Percentiles rank a stretch among this genome's conserved stretches.
phyloP scores from a whole-genome alignment of 331 rosid genomes.

The Acacia pycnantha region DNA sequence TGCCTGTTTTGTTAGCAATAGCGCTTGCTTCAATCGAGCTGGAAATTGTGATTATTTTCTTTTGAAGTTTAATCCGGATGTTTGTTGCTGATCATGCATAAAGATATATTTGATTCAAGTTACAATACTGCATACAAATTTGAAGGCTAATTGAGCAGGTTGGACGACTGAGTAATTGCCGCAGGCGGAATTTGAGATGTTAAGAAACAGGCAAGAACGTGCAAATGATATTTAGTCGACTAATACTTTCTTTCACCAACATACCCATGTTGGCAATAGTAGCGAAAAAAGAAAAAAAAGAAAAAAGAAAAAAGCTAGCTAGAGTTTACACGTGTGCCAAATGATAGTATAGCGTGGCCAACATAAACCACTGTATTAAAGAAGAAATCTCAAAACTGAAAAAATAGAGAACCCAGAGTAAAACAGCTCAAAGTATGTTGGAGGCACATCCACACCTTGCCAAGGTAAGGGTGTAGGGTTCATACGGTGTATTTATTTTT shows the following conservation, averaged over 20 bases:
- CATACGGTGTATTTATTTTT: constrained; percentile 48
- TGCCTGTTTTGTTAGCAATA: background rate
- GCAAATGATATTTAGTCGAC: background rate
- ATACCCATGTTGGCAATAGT: background rate
- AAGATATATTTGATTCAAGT: background rate
- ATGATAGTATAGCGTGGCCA: background rate
- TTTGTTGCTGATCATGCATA: background rate
- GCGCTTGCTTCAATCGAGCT: background rate
- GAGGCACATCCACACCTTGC: constrained; percentile 17
- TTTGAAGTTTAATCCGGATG: background rate
- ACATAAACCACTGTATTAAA: constrained; percentile 17
- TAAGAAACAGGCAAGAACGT: background rate
- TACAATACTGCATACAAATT: background rate
- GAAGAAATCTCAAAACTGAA: background rate
- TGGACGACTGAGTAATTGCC: background rate
- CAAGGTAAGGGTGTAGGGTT: constrained; percentile 13
- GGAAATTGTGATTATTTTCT: background rate
- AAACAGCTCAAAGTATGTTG: background rate
- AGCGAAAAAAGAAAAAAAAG: too few species aligned
- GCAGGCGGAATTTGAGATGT: background rate
- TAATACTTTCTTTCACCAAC: background rate
- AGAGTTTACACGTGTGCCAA: background rate
- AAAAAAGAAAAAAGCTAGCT: background rate
- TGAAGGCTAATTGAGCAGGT: background rate
- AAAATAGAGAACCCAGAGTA: background rate